These are phyloP conservation scores for Alternaria tenuissima DNA, from an alignment of 2,329 filamentous ascomycete genomes.

Conservation along the genomic window DNA sequence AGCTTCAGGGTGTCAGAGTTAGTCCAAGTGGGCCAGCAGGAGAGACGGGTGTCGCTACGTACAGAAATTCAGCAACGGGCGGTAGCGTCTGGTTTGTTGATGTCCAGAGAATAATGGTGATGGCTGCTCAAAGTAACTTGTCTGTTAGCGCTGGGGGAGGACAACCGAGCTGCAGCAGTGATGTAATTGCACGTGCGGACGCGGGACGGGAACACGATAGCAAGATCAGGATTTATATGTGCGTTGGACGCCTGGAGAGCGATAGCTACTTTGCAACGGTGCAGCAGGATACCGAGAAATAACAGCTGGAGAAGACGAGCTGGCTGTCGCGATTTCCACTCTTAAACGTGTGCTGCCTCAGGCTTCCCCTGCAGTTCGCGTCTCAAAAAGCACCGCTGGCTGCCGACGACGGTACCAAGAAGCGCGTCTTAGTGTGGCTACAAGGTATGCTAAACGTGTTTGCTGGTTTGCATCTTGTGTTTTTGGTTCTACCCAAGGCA, in stretches of 20 bases:
- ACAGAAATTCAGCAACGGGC: conserved; percentile 8
- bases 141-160: conserved; percentile 23
- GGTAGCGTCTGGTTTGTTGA: conserved; percentile 18
- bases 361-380: conserved; percentile 8
- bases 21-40: background rate
- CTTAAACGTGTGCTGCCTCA: conserved; percentile 3
- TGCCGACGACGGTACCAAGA: background rate
- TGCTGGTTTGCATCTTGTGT: background rate
- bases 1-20: conserved; percentile 5
- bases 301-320: background rate
- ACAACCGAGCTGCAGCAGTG: conserved; percentile 33
- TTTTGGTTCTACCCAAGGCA: too few relatives aligned
- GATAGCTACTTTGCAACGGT: background rate
- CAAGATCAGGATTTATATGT: conserved; percentile 22
- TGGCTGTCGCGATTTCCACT: conserved; percentile 1
- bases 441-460: background rate
- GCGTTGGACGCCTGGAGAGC: background rate
- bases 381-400: background rate
- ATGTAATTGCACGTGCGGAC: conserved; percentile 42
- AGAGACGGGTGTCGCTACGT: background rate
- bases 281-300: background rate
- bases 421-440: background rate
- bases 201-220: conserved; percentile 22
- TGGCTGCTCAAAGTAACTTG: conserved; percentile 16
- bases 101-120: conserved; percentile 21